Conservation (phyloP, 306 rosid species). For the Ormosia semicastrata region DNA sequence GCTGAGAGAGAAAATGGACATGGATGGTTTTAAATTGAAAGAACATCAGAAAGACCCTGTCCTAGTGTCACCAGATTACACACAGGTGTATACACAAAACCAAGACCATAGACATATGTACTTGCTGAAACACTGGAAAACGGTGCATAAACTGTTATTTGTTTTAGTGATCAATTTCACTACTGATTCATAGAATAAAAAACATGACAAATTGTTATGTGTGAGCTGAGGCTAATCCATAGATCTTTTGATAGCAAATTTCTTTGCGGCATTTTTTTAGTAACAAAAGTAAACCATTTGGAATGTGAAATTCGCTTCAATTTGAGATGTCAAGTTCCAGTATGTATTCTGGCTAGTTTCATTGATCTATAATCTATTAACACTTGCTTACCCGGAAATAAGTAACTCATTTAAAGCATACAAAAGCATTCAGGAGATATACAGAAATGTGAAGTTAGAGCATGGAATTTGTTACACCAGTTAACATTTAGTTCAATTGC, state of each 20-base stretch:
- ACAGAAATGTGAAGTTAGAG: slow-evolving; percentile 6
- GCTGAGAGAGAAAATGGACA: slow-evolving; percentile 15
- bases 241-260: not conserved
- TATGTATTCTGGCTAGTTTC: not conserved
- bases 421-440: not conserved
- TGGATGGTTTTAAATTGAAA: not conserved
- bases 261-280: not conserved
- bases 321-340: slow-evolving; percentile 6
- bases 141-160: not conserved
- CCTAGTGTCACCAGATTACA: slow-evolving; percentile 9
- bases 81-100: not conserved
- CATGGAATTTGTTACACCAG: not conserved
- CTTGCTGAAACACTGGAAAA: not conserved
- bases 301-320: not conserved
- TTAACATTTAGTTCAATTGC: slow-evolving; percentile 6
- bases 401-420: not conserved
- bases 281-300: not conserved
- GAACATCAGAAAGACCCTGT: not conserved
- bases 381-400: not conserved
- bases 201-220: not conserved
- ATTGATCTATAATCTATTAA: not conserved
- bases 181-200: not conserved
- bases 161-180: not conserved
- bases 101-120: not conserved
- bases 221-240: slow-evolving; percentile 2